phyloP scores from a whole-genome alignment of 495 filamentous ascomycete species.

The Hypoxylon lenormandii region DNA sequence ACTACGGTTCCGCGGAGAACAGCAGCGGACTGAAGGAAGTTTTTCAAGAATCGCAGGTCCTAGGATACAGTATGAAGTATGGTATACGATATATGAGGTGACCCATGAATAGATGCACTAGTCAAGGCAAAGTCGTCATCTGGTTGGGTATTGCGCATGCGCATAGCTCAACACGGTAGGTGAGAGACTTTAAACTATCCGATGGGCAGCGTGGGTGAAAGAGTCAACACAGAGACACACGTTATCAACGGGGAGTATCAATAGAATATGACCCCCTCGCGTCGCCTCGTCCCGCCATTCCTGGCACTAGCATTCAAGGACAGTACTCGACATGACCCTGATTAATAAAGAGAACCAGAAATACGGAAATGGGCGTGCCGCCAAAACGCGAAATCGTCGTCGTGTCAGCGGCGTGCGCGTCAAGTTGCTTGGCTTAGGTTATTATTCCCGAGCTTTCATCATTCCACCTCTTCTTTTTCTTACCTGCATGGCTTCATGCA shows the following conservation, averaged over 20 bases:
- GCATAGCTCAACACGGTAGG: slow-evolving; percentile 27
- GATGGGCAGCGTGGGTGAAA: slow-evolving; percentile 20
- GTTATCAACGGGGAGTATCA: slow-evolving; percentile 6
- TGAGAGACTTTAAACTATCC: slow-evolving; percentile 25
- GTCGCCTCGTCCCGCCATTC: slow-evolving; percentile 12
- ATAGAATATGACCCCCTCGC: neutral
- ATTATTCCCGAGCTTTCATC: slow-evolving; percentile 32
- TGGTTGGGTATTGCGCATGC: slow-evolving; percentile 14
- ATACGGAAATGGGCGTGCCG: slow-evolving; percentile 28
- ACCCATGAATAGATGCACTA: neutral
- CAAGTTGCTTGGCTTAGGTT: slow-evolving; percentile 27
- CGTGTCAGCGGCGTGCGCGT: slow-evolving; percentile 39
- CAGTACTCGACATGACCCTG: slow-evolving; percentile 15
- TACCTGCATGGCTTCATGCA: slow-evolving; percentile 43
- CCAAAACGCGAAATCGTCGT: slow-evolving; percentile 35
- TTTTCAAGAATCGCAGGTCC: neutral
- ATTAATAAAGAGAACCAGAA: slow-evolving; percentile 22
- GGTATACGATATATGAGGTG: neutral
- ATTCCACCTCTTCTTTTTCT: slow-evolving; percentile 32
- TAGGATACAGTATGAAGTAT: neutral
- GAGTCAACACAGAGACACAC: neutral
- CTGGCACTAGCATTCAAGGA: neutral
- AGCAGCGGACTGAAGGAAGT: neutral
- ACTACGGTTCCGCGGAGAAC: slow-evolving; percentile 19
- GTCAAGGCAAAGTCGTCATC: slow-evolving; percentile 1